A percentile compares a stretch with the other conserved stretches of the same genome.
phyloP scores from a whole-genome alignment of 2,329 filamentous ascomycete species.

The Aspergillus intermedius region DNA sequence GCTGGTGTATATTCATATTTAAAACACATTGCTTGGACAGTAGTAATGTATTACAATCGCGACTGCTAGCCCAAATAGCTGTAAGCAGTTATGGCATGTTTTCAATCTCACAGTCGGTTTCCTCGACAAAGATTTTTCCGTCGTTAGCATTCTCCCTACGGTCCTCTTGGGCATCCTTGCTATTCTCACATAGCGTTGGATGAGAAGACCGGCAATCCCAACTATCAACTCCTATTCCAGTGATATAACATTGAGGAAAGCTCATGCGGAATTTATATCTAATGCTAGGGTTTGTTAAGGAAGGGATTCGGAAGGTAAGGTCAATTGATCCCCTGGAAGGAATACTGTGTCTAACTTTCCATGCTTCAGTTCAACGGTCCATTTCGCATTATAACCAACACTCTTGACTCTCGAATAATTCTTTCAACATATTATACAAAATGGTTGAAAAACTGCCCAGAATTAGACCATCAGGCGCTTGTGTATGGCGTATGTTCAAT shows the following conservation, averaged over 20 bases:
- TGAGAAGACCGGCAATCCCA: not conserved
- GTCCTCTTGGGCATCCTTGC: not conserved
- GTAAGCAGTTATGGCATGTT: not conserved
- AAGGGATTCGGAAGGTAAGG: not conserved
- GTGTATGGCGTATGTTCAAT: constrained; percentile 1
- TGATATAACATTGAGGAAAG: not conserved
- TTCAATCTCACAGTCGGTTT: not conserved
- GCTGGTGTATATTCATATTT: too few species aligned
- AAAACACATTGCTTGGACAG: too few species aligned
- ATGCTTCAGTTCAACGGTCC: constrained; percentile 1
- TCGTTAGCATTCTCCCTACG: not conserved
- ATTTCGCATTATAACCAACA: constrained; percentile 5
- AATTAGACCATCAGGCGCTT: constrained; percentile 3
- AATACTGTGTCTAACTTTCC: not conserved
- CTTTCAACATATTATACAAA: constrained; percentile 1
- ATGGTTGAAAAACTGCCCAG: constrained; percentile 1
- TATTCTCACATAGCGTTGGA: not conserved
- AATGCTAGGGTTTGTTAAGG: not conserved
- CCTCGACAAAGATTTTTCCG: not conserved
- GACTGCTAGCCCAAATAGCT: too few species aligned
- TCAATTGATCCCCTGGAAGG: not conserved
- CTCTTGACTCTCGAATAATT: constrained; percentile 3
- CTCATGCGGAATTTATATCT: not conserved
- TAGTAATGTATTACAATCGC: too few species aligned
- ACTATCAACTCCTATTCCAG: constrained; percentile 3